phyloP scores from a whole-genome alignment of 805 yeast species.

The Starmerella khaoyaiensis region DNA sequence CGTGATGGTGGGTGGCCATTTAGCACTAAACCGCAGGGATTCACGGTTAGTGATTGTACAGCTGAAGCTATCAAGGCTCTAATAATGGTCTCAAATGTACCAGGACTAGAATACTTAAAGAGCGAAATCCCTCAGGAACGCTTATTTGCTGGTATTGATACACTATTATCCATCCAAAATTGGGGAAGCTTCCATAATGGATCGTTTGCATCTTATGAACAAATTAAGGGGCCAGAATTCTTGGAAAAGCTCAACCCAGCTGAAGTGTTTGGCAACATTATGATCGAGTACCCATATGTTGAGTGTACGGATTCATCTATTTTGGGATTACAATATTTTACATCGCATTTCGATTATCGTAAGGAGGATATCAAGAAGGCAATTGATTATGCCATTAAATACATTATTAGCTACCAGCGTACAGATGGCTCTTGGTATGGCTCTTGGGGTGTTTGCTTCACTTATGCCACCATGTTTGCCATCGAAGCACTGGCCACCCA shows the following conservation, averaged over 20 bases:
- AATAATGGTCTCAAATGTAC: constrained; percentile 70
- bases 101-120: constrained; percentile 37
- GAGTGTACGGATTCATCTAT: constrained; percentile 96
- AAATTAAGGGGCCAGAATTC: constrained; percentile 63
- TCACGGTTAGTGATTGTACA: constrained; percentile 92
- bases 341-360: constrained; percentile 51
- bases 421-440: constrained; percentile 96
- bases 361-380: constrained; percentile 53
- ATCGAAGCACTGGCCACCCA: constrained; percentile 75
- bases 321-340: constrained; percentile 71
- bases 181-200: constrained; percentile 69
- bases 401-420: constrained; percentile 54
- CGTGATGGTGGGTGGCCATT: constrained; percentile 93
- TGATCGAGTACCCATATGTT: constrained; percentile 97
- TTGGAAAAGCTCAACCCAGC: constrained; percentile 84
- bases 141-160: constrained; percentile 60
- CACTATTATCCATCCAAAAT: constrained; percentile 65
- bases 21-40: constrained; percentile 90
- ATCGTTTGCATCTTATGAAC: constrained; percentile 85
- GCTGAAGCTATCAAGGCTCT: constrained; percentile 92
- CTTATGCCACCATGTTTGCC: constrained; percentile 97
- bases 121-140: constrained; percentile 42
- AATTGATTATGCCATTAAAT: constrained; percentile 58
- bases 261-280: constrained; percentile 92
- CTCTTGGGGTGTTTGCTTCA: constrained; percentile 92